Evolutionary conservation across 768 basidiomycete species (phyloP), one percentile per base, ranked within the genome.

Genomic region (Zangia roseola): DNA sequence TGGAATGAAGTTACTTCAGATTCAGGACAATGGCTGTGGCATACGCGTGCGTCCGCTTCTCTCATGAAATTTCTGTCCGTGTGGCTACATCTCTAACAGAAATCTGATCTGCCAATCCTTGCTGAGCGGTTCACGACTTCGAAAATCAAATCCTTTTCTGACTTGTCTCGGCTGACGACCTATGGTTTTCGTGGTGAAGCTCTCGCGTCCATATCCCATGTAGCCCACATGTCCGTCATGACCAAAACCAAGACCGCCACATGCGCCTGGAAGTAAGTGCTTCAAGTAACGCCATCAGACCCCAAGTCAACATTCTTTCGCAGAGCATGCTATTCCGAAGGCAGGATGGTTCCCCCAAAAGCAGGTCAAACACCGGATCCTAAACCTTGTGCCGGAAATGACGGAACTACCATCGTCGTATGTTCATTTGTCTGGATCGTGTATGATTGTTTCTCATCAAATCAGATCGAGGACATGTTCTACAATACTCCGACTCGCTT

Each of bases 141-240:
- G 4, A 99, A 98, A 62, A 70, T 99, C 5, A 79, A 83, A 1
- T 80, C 81, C 0, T 99, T 92, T 60, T 84, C 88, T 4, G 97
- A 99, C 62, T 67, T 99, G 45, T 82, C 84, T 28, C 75, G 74
- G n/a, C 75, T 99, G 30, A 76, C 80, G 2, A 98, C 95, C 0
- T 98, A 97, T 66, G 97, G 97, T 1, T 99, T 99, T 68, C 81
- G 97, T 43, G 95, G 97, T 24, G 97, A 99, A 71, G 97, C 97
- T 0, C 71, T 99, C 40, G 97, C 95, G 3, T 94, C 92, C 12
- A 91, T 99, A 50, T 94, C 92, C 5, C 93, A 97, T 69, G 91
- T 95, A 34, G 85, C 94, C 1, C 89, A 88, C 64, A 74, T 99
- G 47, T 82, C 83, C 16, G 88, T 98, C 10, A 71, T 89, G n/a